Conservation (phyloP, 2,329 filamentous ascomycete genomes). For the Curvularia verruculosa region DNA sequence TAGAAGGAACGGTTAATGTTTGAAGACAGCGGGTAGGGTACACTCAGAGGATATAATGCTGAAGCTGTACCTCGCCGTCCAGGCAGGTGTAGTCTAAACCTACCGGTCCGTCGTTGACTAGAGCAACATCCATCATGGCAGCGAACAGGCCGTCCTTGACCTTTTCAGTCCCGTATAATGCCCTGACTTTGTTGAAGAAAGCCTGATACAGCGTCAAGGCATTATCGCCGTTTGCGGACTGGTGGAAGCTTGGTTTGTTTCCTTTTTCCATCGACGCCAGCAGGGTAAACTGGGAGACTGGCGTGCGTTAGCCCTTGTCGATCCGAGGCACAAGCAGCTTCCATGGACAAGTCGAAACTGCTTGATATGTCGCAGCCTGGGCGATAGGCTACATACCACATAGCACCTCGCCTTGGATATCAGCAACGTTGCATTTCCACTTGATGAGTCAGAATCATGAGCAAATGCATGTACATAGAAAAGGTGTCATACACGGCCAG, state of each 20-base stretch:
- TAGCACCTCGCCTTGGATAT: conserved; percentile 90
- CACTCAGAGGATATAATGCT: conserved; percentile 14
- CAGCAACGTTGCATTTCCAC: conserved; percentile 90
- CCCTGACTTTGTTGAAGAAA: conserved; percentile 78
- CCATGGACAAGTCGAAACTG: background rate
- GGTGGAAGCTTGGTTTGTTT: conserved; percentile 93
- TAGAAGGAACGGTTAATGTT: conserved; percentile 23
- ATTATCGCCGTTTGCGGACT: conserved; percentile 77
- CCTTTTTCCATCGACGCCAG: conserved; percentile 94
- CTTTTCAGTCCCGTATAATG: conserved; percentile 71
- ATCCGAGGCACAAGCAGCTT: background rate
- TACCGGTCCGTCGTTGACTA: conserved; percentile 85
- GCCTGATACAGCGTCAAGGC: conserved; percentile 82
- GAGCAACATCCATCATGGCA: conserved; percentile 96
- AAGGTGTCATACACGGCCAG: conserved; percentile 59
- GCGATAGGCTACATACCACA: conserved; percentile 68
- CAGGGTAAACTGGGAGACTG: conserved; percentile 96
- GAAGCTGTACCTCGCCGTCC: conserved; percentile 61
- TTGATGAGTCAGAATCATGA: conserved; percentile 47
- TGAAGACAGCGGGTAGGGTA: background rate
- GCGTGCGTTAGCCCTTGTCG: conserved; percentile 15
- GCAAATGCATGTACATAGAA: background rate
- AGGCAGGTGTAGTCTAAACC: conserved; percentile 64
- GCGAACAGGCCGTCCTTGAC: conserved; percentile 98
- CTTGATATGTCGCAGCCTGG: background rate